Evolutionary conservation across 345 rosid species (phyloP), one percentile per base, ranked within the genome.

Genomic region (Gossypium herbaceum): DNA sequence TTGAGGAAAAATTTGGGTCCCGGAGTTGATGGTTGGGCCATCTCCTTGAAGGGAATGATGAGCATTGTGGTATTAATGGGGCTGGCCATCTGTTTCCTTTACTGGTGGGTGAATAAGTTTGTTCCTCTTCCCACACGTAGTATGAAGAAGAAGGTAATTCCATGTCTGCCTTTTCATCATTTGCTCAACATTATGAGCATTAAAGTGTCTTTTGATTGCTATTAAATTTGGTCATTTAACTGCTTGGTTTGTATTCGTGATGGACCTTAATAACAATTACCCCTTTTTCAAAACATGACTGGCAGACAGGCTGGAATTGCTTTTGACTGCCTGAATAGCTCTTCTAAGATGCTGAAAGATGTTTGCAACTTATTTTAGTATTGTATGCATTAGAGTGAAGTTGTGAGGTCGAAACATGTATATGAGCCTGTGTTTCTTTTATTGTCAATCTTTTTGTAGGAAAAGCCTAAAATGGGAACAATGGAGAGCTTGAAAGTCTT

Each of bases 1-100:
- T 65, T 94, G 90, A 90, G 98, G 75, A 78, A 87, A 73, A 85
- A 72, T 79, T 83, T 94, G 85, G 98, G 97, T 27, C 97, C 98
- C 78, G 97, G 98, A 80, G 93, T 92, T 73, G 98, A 94, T 84
- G 98, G 98, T 50, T 94, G 98, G 98, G 97, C 98, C 69, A 66
- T 92, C 79, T 92, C 98, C 72, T 84, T 94, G 73, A 92, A 88
- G 81, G 98, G 80, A 16, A 94, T 94, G 97, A 94, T 94, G 97
- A 91, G 91, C 82, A 92, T 94, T 67, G 98, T 94, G 61, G 97
- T 94, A 3, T 67, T 85, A 72, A 87, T 91, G 97, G 98, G 98
- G 17, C 80, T 92, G 0, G 81, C 90, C 24, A 94, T 94, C 29
- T 94, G 97, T 84, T 83, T 82, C 80, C 80, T 88, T 47, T 94